Base-by-base conservation (phyloP, 805 yeast species). In the Yarrowia sp. region DNA sequence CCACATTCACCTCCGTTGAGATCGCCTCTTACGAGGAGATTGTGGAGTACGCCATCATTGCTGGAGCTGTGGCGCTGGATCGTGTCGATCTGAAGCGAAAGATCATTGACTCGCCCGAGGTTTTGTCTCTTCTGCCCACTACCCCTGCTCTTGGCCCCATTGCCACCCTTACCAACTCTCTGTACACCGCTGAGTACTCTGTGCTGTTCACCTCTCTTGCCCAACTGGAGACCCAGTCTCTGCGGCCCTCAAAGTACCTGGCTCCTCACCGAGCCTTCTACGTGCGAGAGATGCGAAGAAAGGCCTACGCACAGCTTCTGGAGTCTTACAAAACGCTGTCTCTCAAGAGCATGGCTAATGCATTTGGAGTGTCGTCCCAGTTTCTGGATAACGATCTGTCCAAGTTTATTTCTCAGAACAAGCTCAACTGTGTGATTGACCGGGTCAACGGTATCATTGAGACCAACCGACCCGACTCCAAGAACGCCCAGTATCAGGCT, bases 381-480 rank as follows among this genome's bases (percentile, higher is more conserved):
- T 95, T 92, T 73, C 79, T 95, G 72, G 99, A 95, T 67, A 68
- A 76, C 63, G 99, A 95, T 75, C 80, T 95, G 70, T 85, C 96
- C 71, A 89, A 87, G 73, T 91, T 93, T 74, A 91, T 95, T 71
- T 97, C 98, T 40, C 92, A 87, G 76, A 92, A 92, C 74, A 91
- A 91, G 77, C 82, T 95, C 74, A 93, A 92, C 78, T 95, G 99
- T 78, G 92, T 95, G 61, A 91, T 95, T 73, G 99, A 95, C 75
- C 85, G 90, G 73, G 98, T 95, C 61, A 90, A 92, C 75, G 98
- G 80, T 28, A 90, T 95, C 67, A 90, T 95, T 68, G 96, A 90
- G 75, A 95, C 99, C 17, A 95, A 92, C 77, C 83, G 98, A 70
- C 97, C 98, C 1, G 99, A 95, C 75, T 92, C 89, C 78, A 95